Evolutionary conservation across 768 basidiomycete species (phyloP), one percentile per base, ranked within the genome.

Genomic region (Pleurotus salmoneostramineus): DNA sequence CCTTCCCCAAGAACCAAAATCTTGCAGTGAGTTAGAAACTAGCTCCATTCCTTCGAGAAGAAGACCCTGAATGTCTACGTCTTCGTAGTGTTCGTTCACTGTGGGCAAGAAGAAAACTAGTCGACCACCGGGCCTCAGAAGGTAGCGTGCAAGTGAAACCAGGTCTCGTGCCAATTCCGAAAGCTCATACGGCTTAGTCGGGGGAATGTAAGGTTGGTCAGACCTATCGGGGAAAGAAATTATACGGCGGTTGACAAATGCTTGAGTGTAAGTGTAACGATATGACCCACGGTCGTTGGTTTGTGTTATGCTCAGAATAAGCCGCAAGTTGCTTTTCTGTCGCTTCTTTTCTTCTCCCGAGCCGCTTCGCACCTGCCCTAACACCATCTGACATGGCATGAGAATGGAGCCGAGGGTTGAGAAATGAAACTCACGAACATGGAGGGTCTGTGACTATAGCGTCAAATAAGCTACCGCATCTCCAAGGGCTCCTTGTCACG

Each of bases 81-180:
- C 90, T 60, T 89, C 83, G 66, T 95, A 98, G 43, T 95, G 89
- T 48, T 96, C 95, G 10, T 84, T 92, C 17, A 96, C 90, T 0
- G 93, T 95, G 0, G 93, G 93, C 17, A 98, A 79, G 75, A 98
- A 98, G 74, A 97, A 98, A 3, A 99, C 96, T 12, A 99, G 81
- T 42, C 97, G 77, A 10, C 97, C 97, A 21, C 79, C 80, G 0
- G 92, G 92, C 61, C 85, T 92, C 32, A 99, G 80, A 31, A 97
- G 74, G 69, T 90, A 92, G 52, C 95, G 82, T 2, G 93, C 84
- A 45, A 94, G 79, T 12, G 87, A 67, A 32, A 98, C 84, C 11
- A 99, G 85, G 67, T 97, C 95, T 11, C 76, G 62, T 6, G 88
- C 88, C 42, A 99, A 82, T 54, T 86, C 81, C 2, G 91, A 90